These are phyloP conservation scores for Penicillium daleae DNA, from an alignment of 495 filamentous ascomycete genomes.

Conservation along the genomic window DNA sequence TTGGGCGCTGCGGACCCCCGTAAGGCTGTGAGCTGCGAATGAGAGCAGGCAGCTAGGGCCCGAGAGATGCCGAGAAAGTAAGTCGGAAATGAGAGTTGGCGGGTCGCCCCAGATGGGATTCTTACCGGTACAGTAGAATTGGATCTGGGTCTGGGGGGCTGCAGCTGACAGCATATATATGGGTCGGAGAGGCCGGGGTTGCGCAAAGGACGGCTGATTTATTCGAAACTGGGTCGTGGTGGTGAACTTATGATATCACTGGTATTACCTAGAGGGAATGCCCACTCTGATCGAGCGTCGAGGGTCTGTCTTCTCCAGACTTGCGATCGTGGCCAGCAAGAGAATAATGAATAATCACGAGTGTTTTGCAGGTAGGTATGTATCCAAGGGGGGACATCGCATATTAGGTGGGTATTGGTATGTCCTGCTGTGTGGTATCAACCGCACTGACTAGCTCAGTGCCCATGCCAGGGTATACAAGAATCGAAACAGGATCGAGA, in stretches of 20 bases:
- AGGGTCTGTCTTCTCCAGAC: no score
- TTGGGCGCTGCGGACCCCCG: background rate
- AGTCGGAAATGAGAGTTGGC: background rate
- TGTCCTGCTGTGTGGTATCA: background rate
- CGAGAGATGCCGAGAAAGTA: background rate
- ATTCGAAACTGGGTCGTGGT: background rate
- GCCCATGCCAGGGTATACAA: slow-evolving; percentile 4
- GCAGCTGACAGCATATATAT: background rate
- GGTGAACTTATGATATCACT: background rate
- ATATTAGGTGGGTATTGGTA: background rate
- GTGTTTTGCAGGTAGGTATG: no score
- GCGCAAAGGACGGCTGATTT: background rate
- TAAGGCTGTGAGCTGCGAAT: slow-evolving; percentile 5
- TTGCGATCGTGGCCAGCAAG: no score
- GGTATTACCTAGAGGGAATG: background rate
- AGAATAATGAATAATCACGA: no score
- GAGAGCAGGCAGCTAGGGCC: background rate
- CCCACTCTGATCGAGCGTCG: no score
- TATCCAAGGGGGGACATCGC: no score
- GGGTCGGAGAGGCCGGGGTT: background rate
- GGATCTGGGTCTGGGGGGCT: background rate
- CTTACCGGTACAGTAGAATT: no score
- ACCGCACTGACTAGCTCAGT: slow-evolving; percentile 3
- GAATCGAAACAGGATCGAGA: background rate
- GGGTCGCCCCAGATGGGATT: background rate